Conservation (phyloP, 2,329 filamentous ascomycete genomes). For the Aspergillus ustus region DNA sequence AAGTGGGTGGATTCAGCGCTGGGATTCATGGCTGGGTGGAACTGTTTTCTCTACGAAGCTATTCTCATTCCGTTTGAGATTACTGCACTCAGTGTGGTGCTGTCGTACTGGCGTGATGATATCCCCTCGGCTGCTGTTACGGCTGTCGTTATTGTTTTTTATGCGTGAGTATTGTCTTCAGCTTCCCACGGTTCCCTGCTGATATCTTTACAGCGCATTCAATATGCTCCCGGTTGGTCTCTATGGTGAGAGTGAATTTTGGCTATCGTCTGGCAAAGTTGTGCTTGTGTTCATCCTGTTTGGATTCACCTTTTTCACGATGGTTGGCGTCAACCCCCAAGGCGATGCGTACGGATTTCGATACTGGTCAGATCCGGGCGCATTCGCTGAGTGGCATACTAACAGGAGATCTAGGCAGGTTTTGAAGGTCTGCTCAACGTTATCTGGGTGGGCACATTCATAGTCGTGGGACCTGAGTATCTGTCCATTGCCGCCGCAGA, state of each 20-base stretch:
- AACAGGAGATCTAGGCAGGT: constrained; percentile 64
- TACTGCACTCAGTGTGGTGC: constrained; percentile 46
- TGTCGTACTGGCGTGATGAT: constrained; percentile 46
- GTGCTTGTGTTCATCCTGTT: constrained; percentile 69
- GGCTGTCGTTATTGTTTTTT: constrained; percentile 30
- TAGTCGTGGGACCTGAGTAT: constrained; percentile 66
- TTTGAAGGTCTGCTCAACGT: constrained; percentile 63
- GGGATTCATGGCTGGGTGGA: constrained; percentile 52
- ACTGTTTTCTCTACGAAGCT: constrained; percentile 53
- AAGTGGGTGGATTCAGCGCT: constrained; percentile 53
- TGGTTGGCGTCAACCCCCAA: constrained; percentile 76
- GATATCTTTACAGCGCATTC: background rate
- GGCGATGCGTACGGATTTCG: constrained; percentile 71
- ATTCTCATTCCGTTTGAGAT: constrained; percentile 49
- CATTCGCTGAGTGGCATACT: constrained; percentile 56
- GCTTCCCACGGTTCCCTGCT: no score
- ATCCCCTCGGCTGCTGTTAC: constrained; percentile 44
- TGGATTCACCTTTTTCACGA: constrained; percentile 74
- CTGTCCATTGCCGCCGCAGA: constrained; percentile 65
- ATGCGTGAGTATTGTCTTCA: no score
- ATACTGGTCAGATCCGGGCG: constrained; percentile 49
- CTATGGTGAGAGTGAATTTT: constrained; percentile 22
- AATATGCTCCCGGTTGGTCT: constrained; percentile 18
- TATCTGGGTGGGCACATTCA: constrained; percentile 68
- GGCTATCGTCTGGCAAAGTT: constrained; percentile 54